Evolutionary conservation across 2,329 filamentous ascomycete genomes (phyloP), one percentile per base, ranked within the genome.

Genomic region (Paraphoma chrysanthemicola): DNA sequence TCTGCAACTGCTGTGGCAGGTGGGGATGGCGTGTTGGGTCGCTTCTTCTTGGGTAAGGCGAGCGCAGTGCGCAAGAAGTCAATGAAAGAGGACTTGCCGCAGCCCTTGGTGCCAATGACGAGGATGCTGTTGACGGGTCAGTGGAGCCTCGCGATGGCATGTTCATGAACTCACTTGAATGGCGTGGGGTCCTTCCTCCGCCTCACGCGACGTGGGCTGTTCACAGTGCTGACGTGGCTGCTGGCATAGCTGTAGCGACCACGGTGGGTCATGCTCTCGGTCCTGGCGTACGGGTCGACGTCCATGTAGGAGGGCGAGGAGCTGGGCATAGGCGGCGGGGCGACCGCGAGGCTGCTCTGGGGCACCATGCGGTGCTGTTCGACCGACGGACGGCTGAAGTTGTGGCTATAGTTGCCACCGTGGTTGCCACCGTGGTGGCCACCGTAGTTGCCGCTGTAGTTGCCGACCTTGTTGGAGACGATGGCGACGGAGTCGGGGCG

Each of bases 131-230:
- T 43, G 31, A 8, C 7, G 12, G 28, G 59, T 75, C 50, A 72
- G 67, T 44, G 29, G 6, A 28, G 30, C 9, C 3, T 39, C 23
- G 10, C n/a, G 30, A 5, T 38, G 7, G 16, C 4, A 14, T 38
- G 33, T 14, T 14, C 23, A 42, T 10, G 33, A 10, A n/a, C 50
- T 44, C 83, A 98, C 94, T 99, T 99, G 86, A 98, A 97, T 0
- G 95, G 93, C 10, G 94, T 97, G 8, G 95, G 95, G 73, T 99
- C 95, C 83, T 97, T 98, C 81, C 95, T 89, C 82, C 94, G 90
- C 69, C 95, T 89, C 65, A 98, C 89, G 74, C 93, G 88, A 65
- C 95, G 88, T 62, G 95, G 94, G 77, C 90, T 97, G 81, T 97
- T 97, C 80, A 97, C 88, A 57, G 92, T 90, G 82, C 92, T 97